Percentiles rank a stretch among this genome's conserved stretches.
These are phyloP conservation scores for Solanum hybrid DNA, from an alignment of 305 asterid species.

Conservation along the genomic window DNA sequence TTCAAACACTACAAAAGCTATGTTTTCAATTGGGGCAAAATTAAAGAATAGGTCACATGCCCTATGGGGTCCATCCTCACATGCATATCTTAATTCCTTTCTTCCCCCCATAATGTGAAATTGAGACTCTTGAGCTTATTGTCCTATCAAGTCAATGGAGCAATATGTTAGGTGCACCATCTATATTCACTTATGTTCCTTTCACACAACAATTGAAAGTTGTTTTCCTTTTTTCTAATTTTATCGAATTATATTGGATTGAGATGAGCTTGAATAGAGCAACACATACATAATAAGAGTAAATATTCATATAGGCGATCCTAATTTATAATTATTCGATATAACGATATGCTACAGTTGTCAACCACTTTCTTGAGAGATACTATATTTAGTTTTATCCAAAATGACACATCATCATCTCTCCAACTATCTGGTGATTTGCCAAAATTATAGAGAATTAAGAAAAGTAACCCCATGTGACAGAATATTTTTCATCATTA, in stretches of 20 bases:
- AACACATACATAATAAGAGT: background rate
- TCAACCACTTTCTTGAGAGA: background rate
- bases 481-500: background rate
- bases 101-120: background rate
- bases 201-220: background rate
- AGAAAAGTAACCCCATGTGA: background rate
- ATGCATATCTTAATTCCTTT: slow-evolving; percentile 4
- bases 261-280: background rate
- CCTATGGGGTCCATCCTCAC: slow-evolving; percentile 15
- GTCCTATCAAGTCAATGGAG: background rate
- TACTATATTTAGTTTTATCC: background rate
- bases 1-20: background rate
- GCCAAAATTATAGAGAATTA: background rate
- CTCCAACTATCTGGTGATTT: background rate
- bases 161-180: background rate
- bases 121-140: background rate
- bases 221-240: background rate
- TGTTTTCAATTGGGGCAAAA: background rate
- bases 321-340: background rate
- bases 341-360: background rate
- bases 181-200: background rate
- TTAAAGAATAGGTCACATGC: slow-evolving; percentile 12
- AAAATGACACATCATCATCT: background rate
- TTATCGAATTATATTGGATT: background rate
- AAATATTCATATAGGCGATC: background rate